These are phyloP conservation scores for Candida fluviatilis DNA, from an alignment of 805 yeast species.

Conservation along the genomic window DNA sequence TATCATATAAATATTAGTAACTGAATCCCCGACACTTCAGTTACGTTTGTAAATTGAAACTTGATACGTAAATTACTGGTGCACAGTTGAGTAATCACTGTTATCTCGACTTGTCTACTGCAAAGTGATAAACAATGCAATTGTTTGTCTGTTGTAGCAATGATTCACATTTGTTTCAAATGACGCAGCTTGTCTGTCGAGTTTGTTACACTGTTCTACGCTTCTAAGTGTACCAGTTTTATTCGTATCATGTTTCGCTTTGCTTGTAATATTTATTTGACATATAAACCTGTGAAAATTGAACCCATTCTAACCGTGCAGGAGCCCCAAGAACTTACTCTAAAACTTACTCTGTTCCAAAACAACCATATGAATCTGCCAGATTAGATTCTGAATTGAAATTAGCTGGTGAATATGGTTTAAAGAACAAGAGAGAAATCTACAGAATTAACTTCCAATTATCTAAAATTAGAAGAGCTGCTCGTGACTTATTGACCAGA, in stretches of 20 bases:
- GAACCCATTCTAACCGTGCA: slow-evolving; percentile 31
- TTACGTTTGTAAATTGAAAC: slow-evolving; percentile 27
- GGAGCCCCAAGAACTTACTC: slow-evolving; percentile 99
- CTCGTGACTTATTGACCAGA: slow-evolving; percentile 99
- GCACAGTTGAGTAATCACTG: no score
- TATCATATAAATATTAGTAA: slow-evolving; percentile 38
- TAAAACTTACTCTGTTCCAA: slow-evolving; percentile 99
- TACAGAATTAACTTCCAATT: slow-evolving; percentile 99
- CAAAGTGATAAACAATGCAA: no score
- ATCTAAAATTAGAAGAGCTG: slow-evolving; percentile 99
- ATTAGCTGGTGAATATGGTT: slow-evolving; percentile 99
- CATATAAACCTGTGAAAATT: background rate
- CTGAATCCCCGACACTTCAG: slow-evolving; percentile 91
- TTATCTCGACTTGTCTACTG: no score
- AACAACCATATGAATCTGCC: slow-evolving; percentile 98
- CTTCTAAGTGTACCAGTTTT: no score
- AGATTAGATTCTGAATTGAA: slow-evolving; percentile 99
- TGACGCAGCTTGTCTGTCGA: no score
- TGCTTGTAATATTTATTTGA: background rate
- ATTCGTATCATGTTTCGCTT: background rate
- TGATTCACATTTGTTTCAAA: no score
- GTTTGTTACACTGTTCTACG: no score
- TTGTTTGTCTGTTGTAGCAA: no score
- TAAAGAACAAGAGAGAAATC: slow-evolving; percentile 99
- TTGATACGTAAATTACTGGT: no score